A percentile compares a stretch with the other conserved stretches of the same genome.
Conservation (phyloP, 805 yeast genomes). For the Yamadazyma nakazawae region DNA sequence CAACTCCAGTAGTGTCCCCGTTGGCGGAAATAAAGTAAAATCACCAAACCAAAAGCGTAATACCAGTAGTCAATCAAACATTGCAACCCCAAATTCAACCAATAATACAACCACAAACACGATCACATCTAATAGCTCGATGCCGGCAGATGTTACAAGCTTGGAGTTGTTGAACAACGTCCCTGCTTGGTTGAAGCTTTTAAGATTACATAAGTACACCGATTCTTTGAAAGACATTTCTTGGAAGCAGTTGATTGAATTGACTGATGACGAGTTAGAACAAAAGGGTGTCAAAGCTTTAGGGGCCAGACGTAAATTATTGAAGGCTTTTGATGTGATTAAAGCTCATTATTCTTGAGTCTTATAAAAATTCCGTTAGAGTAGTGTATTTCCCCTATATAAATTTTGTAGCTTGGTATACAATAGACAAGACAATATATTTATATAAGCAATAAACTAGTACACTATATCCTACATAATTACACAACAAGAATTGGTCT, state of each 20-base stretch:
- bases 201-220: slow-evolving; percentile 92
- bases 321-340: slow-evolving; percentile 88
- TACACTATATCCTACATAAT: slow-evolving; percentile 44
- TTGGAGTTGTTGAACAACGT: slow-evolving; percentile 62
- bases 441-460: neutral
- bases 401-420: neutral
- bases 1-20: slow-evolving; percentile 39
- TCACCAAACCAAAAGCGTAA: slow-evolving; percentile 13
- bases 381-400: neutral
- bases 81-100: slow-evolving; percentile 6
- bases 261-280: slow-evolving; percentile 67
- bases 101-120: neutral
- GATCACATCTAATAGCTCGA: slow-evolving; percentile 22
- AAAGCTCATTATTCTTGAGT: slow-evolving; percentile 21
- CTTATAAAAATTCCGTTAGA: neutral
- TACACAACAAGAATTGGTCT: slow-evolving; percentile 81
- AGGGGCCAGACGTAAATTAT: slow-evolving; percentile 91
- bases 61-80: slow-evolving; percentile 3
- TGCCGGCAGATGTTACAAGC: slow-evolving; percentile 42
- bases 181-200: slow-evolving; percentile 87
- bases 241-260: slow-evolving; percentile 77
- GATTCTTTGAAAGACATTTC: slow-evolving; percentile 68
- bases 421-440: neutral
- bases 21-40: slow-evolving; percentile 14
- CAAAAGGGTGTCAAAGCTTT: slow-evolving; percentile 84